Conservation (phyloP, 2,329 filamentous ascomycete genomes). For the Xylariales sp. region DNA sequence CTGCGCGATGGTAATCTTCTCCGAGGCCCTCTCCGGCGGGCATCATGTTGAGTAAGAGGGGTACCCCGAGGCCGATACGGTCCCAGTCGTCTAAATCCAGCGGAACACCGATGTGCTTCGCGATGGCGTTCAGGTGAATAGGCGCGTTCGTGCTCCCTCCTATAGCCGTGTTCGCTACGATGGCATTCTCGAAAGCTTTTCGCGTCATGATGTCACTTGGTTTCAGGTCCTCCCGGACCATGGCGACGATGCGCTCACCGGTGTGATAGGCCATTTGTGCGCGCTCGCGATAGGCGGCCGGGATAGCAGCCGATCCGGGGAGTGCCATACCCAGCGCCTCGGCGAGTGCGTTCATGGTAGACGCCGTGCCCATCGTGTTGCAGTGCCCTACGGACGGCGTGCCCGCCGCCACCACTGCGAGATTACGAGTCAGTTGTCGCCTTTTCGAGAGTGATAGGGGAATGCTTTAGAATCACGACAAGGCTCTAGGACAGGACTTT, state of each 20-base stretch:
- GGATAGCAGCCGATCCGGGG: conserved; percentile 63
- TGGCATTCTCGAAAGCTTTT: conserved; percentile 66
- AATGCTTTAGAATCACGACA: background rate
- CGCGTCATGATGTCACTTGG: conserved; percentile 67
- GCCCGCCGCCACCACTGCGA: conserved; percentile 2
- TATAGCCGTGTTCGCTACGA: conserved; percentile 65
- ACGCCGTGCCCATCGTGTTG: conserved; percentile 66
- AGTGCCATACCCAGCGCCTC: conserved; percentile 65
- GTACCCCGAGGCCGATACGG: conserved; percentile 59
- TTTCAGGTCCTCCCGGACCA: conserved; percentile 60
- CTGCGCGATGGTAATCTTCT: conserved; percentile 66
- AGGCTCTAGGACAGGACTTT: background rate
- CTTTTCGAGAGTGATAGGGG: background rate
- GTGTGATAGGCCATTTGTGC: conserved; percentile 61
- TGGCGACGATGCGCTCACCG: conserved; percentile 61
- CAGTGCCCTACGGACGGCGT: conserved; percentile 51
- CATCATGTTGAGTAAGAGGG: conserved; percentile 65
- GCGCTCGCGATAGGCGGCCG: conserved; percentile 61
- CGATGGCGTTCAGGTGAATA: conserved; percentile 66
- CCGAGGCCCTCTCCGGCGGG: conserved; percentile 64
- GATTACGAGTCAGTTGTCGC: background rate
- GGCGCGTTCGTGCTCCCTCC: conserved; percentile 68
- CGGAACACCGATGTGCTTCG: conserved; percentile 63
- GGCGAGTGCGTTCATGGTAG: conserved; percentile 64
- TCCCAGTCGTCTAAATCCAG: conserved; percentile 67